Conservation (phyloP, 1,284 basidiomycete species). For the Schizophyllum amplum region DNA sequence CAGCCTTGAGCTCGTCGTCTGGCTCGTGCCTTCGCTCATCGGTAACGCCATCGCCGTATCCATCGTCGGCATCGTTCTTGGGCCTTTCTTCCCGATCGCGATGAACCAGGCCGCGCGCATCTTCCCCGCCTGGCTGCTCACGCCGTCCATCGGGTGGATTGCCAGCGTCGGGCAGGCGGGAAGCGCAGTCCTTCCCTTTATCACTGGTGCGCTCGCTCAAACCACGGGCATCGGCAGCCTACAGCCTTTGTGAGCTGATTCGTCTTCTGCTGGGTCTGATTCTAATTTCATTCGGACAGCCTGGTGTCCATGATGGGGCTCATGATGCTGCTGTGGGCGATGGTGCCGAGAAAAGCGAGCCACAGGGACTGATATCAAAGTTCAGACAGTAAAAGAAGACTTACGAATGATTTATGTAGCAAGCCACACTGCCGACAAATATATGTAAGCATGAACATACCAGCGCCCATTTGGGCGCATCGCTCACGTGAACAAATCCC, state of each 20-base stretch:
- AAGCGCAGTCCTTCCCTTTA: slow-evolving; percentile 57
- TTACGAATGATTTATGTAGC: too few relatives aligned
- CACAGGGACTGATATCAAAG: neutral
- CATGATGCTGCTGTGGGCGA: slow-evolving; percentile 27
- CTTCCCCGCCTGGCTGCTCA: slow-evolving; percentile 55
- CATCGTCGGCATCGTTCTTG: slow-evolving; percentile 37
- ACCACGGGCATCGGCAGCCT: slow-evolving; percentile 48
- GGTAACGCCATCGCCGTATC: slow-evolving; percentile 14
- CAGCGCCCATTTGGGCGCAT: neutral
- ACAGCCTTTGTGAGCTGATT: slow-evolving; percentile 45
- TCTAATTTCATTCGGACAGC: slow-evolving; percentile 12
- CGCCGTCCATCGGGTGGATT: slow-evolving; percentile 59
- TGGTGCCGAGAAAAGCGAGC: slow-evolving; percentile 14
- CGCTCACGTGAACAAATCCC: neutral
- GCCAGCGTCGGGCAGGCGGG: slow-evolving; percentile 60
- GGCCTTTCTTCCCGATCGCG: slow-evolving; percentile 61
- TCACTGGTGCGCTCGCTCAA: slow-evolving; percentile 47
- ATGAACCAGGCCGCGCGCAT: slow-evolving; percentile 50
- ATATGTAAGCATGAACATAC: too few relatives aligned
- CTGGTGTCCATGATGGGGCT: slow-evolving; percentile 31
- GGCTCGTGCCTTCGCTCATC: slow-evolving; percentile 14
- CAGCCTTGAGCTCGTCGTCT: slow-evolving; percentile 15
- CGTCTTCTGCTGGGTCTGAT: neutral
- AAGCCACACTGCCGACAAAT: too few relatives aligned
- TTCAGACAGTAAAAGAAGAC: too few relatives aligned